Percentiles rank a stretch among this genome's conserved stretches.
These are phyloP conservation scores for Skeletonema tropicum DNA, from an alignment of 108 stramenopile genomes.

Conservation along the genomic window DNA sequence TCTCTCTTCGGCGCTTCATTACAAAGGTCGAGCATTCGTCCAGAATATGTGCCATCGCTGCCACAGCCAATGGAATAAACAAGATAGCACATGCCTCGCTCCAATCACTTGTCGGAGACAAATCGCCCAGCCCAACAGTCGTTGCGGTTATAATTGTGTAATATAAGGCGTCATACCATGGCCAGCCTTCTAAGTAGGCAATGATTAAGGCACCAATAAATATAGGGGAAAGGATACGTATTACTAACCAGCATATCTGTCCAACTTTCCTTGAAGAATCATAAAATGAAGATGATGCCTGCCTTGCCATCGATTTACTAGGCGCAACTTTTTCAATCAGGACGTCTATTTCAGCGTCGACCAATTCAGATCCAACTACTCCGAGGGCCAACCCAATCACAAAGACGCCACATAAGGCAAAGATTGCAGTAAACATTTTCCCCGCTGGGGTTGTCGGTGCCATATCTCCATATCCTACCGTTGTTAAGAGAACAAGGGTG, in stretches of 20 bases:
- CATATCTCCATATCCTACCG: constrained; percentile 71
- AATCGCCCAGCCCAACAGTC: constrained; percentile 70
- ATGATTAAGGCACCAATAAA: not conserved
- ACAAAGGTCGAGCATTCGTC: constrained; percentile 47
- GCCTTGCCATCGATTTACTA: not conserved
- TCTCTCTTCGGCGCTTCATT: constrained; percentile 32
- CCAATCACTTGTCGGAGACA: constrained; percentile 27
- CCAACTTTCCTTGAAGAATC: not conserved
- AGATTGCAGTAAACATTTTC: constrained; percentile 49
- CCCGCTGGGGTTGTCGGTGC: constrained; percentile 31
- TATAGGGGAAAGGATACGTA: not conserved
- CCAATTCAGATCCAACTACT: constrained; percentile 38
- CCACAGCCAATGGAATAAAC: constrained; percentile 68
- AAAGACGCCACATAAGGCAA: constrained; percentile 54
- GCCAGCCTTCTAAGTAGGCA: constrained; percentile 23
- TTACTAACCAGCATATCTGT: not conserved
- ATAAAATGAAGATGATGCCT: not conserved
- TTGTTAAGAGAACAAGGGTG: constrained; percentile 60
- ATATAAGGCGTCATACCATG: constrained; percentile 50
- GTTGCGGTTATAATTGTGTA: constrained; percentile 64
- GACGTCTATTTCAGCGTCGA: constrained; percentile 37
- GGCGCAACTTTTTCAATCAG: not conserved
- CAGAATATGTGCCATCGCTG: constrained; percentile 59
- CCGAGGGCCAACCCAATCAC: constrained; percentile 52
- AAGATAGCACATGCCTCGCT: constrained; percentile 42